A percentile compares a stretch with the other conserved stretches of the same genome.
These are phyloP conservation scores for Fusarium vanettenii DNA, from an alignment of 2,329 filamentous ascomycete species.

Conservation along the genomic window DNA sequence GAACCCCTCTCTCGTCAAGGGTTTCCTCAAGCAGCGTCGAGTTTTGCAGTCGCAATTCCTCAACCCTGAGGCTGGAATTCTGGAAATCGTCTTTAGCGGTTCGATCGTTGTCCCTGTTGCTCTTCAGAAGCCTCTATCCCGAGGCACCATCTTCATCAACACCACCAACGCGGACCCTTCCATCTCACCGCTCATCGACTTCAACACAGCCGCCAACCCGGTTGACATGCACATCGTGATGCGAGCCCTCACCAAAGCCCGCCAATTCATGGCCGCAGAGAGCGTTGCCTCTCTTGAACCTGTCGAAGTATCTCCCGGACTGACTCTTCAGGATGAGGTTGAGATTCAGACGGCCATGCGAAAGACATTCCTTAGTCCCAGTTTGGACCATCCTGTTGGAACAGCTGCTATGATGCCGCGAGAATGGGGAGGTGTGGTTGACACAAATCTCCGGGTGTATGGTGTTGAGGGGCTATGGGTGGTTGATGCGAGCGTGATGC, in stretches of 20 bases:
- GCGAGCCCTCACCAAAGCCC: constrained; percentile 26
- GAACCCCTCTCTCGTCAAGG: constrained; percentile 20
- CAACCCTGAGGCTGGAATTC: constrained; percentile 25
- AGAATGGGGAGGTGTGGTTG: constrained; percentile 62
- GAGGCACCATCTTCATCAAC: constrained; percentile 39
- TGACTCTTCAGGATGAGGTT: constrained; percentile 33
- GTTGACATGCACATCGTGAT: constrained; percentile 28
- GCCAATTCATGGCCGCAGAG: constrained; percentile 33
- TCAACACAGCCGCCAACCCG: constrained; percentile 35
- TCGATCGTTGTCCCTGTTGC: constrained; percentile 19
- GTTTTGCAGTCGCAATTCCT: constrained; percentile 27
- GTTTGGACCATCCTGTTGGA: constrained; percentile 55
- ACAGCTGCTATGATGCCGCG: constrained; percentile 63
- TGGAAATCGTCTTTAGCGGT: constrained; percentile 37
- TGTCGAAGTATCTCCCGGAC: constrained; percentile 36
- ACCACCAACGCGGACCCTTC: constrained; percentile 32
- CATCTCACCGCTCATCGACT: constrained; percentile 34
- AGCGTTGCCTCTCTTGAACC: constrained; percentile 24
- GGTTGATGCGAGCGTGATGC: constrained; percentile 32
- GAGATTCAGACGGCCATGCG: constrained; percentile 32
- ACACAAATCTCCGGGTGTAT: constrained; percentile 59
- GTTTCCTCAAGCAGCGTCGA: constrained; percentile 20
- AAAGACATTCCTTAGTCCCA: constrained; percentile 28
- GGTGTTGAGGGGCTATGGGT: constrained; percentile 27
- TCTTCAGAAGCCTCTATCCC: constrained; percentile 38